Conservation (phyloP, 139 green algal genomes). For the Chlorella sp. region DNA sequence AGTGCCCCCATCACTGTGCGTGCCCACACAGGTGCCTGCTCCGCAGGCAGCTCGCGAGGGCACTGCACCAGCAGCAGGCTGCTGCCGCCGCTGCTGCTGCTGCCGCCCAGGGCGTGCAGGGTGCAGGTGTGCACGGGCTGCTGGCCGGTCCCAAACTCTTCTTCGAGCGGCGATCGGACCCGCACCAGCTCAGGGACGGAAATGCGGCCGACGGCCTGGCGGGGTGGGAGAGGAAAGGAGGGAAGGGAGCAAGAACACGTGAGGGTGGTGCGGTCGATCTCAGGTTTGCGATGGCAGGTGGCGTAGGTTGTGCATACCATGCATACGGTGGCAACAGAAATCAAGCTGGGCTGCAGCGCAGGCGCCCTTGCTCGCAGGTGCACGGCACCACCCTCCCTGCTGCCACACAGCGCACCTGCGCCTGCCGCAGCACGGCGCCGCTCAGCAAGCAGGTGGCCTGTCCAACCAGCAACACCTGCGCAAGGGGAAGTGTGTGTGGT, state of each 20-base stretch:
- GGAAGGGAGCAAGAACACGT: neutral
- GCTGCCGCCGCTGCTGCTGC: neutral
- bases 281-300: neutral
- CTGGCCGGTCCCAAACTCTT: conserved; percentile 13
- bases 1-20: conserved; percentile 6
- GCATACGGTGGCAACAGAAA: too few relatives aligned
- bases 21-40: conserved; percentile 34
- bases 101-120: neutral
- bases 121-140: conserved; percentile 26
- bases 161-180: conserved; percentile 9
- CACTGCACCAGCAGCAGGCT: neutral
- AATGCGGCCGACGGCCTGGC: conserved; percentile 21
- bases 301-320: neutral
- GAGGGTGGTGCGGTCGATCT: neutral
- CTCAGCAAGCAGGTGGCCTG: conserved; percentile 20
- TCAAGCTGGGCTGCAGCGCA: too few relatives aligned
- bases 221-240: neutral
- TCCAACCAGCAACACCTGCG: conserved; percentile 31
- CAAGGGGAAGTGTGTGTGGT: neutral
- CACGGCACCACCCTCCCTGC: too few relatives aligned
- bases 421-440: neutral
- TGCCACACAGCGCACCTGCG: neutral
- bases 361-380: neutral
- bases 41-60: conserved; percentile 7
- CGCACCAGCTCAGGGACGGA: conserved; percentile 30